Conservation (phyloP, 148 eudicot species). For the Mesembryanthemum crystallinum region DNA sequence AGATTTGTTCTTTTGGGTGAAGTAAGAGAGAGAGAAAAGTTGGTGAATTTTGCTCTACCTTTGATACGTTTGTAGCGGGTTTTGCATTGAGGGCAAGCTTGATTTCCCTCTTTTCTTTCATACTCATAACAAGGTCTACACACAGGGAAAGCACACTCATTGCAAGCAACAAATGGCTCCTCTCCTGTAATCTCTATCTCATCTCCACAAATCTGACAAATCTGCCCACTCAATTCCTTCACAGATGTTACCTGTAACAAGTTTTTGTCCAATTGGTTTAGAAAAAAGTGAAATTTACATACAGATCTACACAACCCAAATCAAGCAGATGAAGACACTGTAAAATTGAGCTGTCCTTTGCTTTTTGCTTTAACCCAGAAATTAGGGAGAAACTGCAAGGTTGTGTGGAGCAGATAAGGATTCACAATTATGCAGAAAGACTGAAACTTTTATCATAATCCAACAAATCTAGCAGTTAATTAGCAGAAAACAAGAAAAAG, state of each 20-base stretch:
- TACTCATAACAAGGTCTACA: slow-evolving; percentile 88
- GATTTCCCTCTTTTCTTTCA: slow-evolving; percentile 81
- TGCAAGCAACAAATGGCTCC: slow-evolving; percentile 87
- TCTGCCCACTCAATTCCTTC: slow-evolving; percentile 60
- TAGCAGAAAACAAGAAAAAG: slow-evolving; percentile 8
- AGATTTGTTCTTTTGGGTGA: not conserved
- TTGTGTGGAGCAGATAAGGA: not conserved
- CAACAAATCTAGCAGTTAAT: slow-evolving; percentile 24
- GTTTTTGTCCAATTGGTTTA: slow-evolving; percentile 9
- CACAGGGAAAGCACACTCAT: slow-evolving; percentile 89
- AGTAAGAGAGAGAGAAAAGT: not conserved
- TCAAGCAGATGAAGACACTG: slow-evolving; percentile 18
- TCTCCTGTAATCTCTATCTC: slow-evolving; percentile 58
- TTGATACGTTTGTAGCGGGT: slow-evolving; percentile 78
- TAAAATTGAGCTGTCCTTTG: not conserved
- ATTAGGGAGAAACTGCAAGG: slow-evolving; percentile 3
- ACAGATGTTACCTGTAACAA: slow-evolving; percentile 50
- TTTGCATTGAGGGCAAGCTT: slow-evolving; percentile 89
- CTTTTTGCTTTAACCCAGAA: not conserved
- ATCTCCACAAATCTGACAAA: slow-evolving; percentile 87
- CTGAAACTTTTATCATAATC: slow-evolving; percentile 10
- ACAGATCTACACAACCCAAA: slow-evolving; percentile 33
- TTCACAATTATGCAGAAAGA: not conserved
- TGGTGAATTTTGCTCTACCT: slow-evolving; percentile 34
- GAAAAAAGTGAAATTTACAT: not conserved